A percentile compares a stretch with the other conserved stretches of the same genome.
These are phyloP conservation scores for Silene vulgaris DNA, from an alignment of 179 eudicot genomes.

Conservation along the genomic window DNA sequence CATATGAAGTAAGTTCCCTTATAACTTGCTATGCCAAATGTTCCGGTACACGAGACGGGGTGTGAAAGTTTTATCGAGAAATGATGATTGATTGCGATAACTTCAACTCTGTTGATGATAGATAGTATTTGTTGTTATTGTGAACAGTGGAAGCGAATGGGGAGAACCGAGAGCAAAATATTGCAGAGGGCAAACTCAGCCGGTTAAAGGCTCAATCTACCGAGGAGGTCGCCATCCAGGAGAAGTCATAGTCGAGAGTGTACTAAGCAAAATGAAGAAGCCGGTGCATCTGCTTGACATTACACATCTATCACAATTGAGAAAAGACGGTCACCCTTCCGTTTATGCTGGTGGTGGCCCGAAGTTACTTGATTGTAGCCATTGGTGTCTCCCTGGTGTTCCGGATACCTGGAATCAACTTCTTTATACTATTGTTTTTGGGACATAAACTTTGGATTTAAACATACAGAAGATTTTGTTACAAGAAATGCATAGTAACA, in stretches of 20 bases:
- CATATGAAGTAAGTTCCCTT: conserved; percentile 44
- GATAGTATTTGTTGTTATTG: neutral
- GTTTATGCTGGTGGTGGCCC: conserved; percentile 35
- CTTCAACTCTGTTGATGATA: neutral
- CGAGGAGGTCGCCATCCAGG: conserved; percentile 42
- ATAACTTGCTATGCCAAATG: too few relatives aligned
- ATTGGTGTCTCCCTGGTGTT: conserved; percentile 68
- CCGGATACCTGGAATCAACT: conserved; percentile 76
- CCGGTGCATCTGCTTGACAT: conserved; percentile 55
- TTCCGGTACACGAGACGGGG: too few relatives aligned
- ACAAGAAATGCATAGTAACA: neutral
- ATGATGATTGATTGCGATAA: too few relatives aligned
- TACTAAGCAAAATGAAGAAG: conserved; percentile 38
- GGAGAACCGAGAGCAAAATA: conserved; percentile 30
- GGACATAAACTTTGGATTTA: conserved; percentile 1
- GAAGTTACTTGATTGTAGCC: conserved; percentile 54
- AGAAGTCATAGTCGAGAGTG: conserved; percentile 41
- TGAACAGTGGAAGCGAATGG: conserved; percentile 58
- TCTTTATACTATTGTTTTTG: conserved; percentile 33
- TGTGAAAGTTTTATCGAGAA: too few relatives aligned
- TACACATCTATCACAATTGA: conserved; percentile 41
- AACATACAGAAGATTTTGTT: conserved; percentile 5
- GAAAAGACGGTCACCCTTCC: conserved; percentile 74
- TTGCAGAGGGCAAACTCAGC: conserved; percentile 43
- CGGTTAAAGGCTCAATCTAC: conserved; percentile 38